Evolutionary conservation across 371 early-diverging fungal genomes (phyloP).

Genomic region (Astathelohania contejeani): DNA sequence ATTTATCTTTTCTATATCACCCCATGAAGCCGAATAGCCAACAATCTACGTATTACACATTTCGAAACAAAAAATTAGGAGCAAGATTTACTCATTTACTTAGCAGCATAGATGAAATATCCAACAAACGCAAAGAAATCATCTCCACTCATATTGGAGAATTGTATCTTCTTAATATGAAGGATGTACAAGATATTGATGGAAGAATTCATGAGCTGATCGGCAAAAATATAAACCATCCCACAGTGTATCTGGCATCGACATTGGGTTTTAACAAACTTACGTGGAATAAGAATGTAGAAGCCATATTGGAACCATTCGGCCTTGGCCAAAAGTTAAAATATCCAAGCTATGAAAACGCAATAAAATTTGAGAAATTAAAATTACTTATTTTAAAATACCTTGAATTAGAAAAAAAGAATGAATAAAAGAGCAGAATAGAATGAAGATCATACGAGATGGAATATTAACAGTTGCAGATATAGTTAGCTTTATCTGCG

Average conservation of each 20-base stretch:
- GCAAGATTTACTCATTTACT: too few species aligned
- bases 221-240: constrained; percentile 14
- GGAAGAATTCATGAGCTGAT: constrained; percentile 12
- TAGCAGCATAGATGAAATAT: too few species aligned
- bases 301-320: constrained; percentile 33
- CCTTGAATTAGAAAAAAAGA: constrained; percentile 29
- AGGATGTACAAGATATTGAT: constrained; percentile 21
- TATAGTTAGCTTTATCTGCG: too few species aligned
- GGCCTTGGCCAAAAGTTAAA: constrained; percentile 35
- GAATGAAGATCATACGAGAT: not conserved
- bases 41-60: too few species aligned
- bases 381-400: constrained; percentile 43
- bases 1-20: too few species aligned
- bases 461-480: not conserved
- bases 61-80: too few species aligned
- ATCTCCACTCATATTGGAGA: constrained; percentile 12
- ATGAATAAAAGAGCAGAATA: too few species aligned
- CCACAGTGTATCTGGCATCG: constrained; percentile 29
- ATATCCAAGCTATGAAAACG: constrained; percentile 26
- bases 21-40: too few species aligned
- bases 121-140: not conserved
- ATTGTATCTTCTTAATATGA: constrained; percentile 16
- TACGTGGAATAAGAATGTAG: constrained; percentile 40
- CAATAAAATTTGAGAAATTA: constrained; percentile 45
- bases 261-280: constrained; percentile 39